These are phyloP conservation scores for Verbascum thapsus DNA, from an alignment of 257 asterid genomes.

Conservation along the genomic window DNA sequence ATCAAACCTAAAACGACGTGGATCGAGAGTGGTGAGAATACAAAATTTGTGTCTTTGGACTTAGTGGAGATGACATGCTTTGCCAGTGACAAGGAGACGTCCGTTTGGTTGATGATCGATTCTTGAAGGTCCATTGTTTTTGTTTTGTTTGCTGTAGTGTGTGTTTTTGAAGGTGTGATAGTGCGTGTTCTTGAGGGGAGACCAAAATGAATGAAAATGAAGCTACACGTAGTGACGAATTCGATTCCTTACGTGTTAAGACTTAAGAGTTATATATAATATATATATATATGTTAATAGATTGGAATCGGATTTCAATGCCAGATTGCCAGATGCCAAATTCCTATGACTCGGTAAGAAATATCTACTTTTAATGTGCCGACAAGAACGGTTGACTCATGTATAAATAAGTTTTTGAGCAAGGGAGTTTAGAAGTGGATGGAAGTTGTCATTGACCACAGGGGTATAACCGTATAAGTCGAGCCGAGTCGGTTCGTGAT, in stretches of 20 bases:
- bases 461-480: too few relatives aligned
- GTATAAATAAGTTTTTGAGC: too few relatives aligned
- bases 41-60: slow-evolving; percentile 41
- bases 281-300: too few relatives aligned
- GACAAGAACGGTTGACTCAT: too few relatives aligned
- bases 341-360: too few relatives aligned
- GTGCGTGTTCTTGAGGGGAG: neutral
- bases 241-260: neutral
- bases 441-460: too few relatives aligned
- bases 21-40: slow-evolving; percentile 62
- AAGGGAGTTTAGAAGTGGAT: too few relatives aligned
- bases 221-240: neutral
- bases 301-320: too few relatives aligned
- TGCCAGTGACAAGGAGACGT: slow-evolving; percentile 45
- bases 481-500: too few relatives aligned
- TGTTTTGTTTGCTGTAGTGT: neutral
- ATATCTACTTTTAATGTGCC: too few relatives aligned
- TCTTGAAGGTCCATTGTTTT: slow-evolving; percentile 51
- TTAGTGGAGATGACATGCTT: slow-evolving; percentile 43
- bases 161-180: slow-evolving; percentile 4
- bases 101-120: slow-evolving; percentile 49
- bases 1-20: slow-evolving; percentile 47
- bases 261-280: neutral
- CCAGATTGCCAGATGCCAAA: too few relatives aligned
- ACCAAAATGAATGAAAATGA: too few relatives aligned